phyloP scores from a whole-genome alignment of 1,284 basidiomycete species.

The Leccinum angustisporum region DNA sequence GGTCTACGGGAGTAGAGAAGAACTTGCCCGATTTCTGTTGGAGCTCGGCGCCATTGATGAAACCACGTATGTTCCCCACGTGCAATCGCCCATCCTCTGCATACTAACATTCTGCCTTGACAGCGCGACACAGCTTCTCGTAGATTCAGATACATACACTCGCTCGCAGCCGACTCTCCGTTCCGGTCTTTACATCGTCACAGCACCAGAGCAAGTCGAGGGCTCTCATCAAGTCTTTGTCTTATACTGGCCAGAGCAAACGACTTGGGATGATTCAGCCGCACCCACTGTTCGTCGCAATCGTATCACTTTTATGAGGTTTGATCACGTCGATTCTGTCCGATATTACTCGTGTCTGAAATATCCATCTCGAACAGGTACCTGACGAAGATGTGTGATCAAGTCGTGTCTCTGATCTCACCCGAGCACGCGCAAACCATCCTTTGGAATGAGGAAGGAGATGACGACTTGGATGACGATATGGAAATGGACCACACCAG shows the following conservation, averaged over 20 bases:
- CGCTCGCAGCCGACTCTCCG: slow-evolving; percentile 37
- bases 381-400: slow-evolving; percentile 56
- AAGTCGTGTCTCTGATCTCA: slow-evolving; percentile 49
- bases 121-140: slow-evolving; percentile 23
- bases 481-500: slow-evolving; percentile 38
- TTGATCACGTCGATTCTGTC: slow-evolving; percentile 2
- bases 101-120: slow-evolving; percentile 1
- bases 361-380: slow-evolving; percentile 38
- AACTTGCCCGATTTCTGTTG: slow-evolving; percentile 47
- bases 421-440: slow-evolving; percentile 43
- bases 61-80: slow-evolving; percentile 33
- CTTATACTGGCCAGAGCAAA: slow-evolving; percentile 62
- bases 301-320: slow-evolving; percentile 64
- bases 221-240: slow-evolving; percentile 39
- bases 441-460: slow-evolving; percentile 43
- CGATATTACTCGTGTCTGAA: not conserved
- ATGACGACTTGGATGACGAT: slow-evolving; percentile 26
- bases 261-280: slow-evolving; percentile 56
- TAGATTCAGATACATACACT: slow-evolving; percentile 20
- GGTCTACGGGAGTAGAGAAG: slow-evolving; percentile 52
- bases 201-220: slow-evolving; percentile 10
- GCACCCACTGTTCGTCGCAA: slow-evolving; percentile 47
- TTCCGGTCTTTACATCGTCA: slow-evolving; percentile 52
- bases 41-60: slow-evolving; percentile 38
- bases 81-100: fast-evolving